A percentile compares a stretch with the other conserved stretches of the same genome.
These are phyloP conservation scores for Psilocybe cyanescens DNA, from an alignment of 768 basidiomycete genomes.

Conservation along the genomic window DNA sequence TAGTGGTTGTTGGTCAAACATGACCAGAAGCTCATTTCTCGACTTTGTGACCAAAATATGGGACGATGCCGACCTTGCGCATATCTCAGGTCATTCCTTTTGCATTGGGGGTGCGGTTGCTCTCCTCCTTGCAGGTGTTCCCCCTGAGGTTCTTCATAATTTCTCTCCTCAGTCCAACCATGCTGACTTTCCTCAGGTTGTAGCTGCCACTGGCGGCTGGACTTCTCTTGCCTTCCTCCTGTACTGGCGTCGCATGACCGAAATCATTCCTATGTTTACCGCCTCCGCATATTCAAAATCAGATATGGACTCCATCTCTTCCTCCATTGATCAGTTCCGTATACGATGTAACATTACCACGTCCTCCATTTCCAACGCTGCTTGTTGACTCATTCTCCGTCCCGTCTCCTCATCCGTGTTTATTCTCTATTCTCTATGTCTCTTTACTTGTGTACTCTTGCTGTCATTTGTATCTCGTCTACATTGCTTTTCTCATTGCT, in stretches of 20 bases:
- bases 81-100: constrained; percentile 32
- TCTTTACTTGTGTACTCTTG: too few relatives aligned
- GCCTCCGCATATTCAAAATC: background rate
- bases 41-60: background rate
- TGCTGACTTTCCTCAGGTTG: background rate
- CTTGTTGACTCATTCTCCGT: background rate
- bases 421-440: too few relatives aligned
- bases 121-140: constrained; percentile 30
- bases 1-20: background rate
- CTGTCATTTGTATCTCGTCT: too few relatives aligned
- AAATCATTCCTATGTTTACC: background rate
- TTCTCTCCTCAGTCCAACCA: background rate
- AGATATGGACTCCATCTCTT: background rate
- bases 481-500: too few relatives aligned
- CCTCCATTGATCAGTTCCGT: background rate
- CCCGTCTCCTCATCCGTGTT: too few relatives aligned
- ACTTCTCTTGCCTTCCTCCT: constrained; percentile 4
- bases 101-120: constrained; percentile 37
- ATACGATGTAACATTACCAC: background rate
- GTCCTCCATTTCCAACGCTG: too few relatives aligned
- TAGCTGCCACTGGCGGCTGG: constrained; percentile 8
- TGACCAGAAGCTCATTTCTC: constrained; percentile 4
- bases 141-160: constrained; percentile 24
- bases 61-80: constrained; percentile 2
- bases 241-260: background rate